These are phyloP conservation scores for Leccinum truebloodii DNA, from an alignment of 768 basidiomycete genomes.

Conservation along the genomic window DNA sequence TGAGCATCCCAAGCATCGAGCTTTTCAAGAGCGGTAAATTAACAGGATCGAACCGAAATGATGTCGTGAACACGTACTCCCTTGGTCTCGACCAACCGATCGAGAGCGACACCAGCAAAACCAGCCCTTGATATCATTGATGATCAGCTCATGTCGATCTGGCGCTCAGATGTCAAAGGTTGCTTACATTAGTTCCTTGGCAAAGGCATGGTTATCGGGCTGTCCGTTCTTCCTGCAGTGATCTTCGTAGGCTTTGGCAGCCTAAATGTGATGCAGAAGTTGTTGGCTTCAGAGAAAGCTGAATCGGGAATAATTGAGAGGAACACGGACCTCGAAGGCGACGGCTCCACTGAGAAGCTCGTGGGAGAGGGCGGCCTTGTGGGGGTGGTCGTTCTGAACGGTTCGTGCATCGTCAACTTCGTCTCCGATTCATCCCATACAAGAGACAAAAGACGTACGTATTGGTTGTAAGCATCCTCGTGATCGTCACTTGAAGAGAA, in stretches of 20 bases:
- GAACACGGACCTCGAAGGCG: slow-evolving; percentile 21
- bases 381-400: slow-evolving; percentile 9
- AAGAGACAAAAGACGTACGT: slow-evolving; percentile 4
- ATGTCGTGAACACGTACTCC: slow-evolving; percentile 12
- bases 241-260: slow-evolving; percentile 22
- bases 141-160: background rate
- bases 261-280: slow-evolving; percentile 7
- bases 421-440: background rate
- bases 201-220: slow-evolving; percentile 22
- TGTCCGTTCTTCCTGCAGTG: slow-evolving; percentile 15
- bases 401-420: background rate
- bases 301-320: background rate
- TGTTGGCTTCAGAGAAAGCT: background rate
- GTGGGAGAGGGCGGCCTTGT: slow-evolving; percentile 14
- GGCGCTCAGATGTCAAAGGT: background rate
- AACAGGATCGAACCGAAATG: background rate
- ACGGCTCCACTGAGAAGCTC: slow-evolving; percentile 19
- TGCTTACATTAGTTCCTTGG: slow-evolving; percentile 26
- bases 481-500: background rate
- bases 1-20: background rate
- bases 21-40: background rate
- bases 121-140: slow-evolving; percentile 11
- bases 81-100: slow-evolving; percentile 20
- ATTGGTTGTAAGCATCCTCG: background rate
- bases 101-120: slow-evolving; percentile 3